A percentile compares a stretch with the other conserved stretches of the same genome.
Evolutionary conservation across 2,329 filamentous ascomycete species (phyloP).

Genomic region (Calonectria multiphialidica): DNA sequence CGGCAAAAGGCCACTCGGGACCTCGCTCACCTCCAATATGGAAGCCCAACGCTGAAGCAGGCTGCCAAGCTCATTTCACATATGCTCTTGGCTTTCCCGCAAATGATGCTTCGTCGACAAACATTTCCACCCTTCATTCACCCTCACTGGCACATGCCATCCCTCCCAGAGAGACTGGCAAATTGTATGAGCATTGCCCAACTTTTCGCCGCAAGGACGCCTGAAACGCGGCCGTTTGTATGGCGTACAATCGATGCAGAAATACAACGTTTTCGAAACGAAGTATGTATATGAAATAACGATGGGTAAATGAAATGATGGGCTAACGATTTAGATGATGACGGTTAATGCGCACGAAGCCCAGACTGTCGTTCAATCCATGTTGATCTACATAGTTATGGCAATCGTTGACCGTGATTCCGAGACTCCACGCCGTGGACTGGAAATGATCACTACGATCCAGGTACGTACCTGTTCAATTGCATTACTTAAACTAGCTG

Average conservation of each 20-base stretch:
- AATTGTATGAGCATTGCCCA: conserved; percentile 44
- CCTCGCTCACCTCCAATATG: conserved; percentile 29
- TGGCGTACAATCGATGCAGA: conserved; percentile 44
- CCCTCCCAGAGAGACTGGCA: conserved; percentile 35
- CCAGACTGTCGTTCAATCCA: conserved; percentile 37
- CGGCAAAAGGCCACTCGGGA: conserved; percentile 5
- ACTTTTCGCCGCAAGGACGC: conserved; percentile 36
- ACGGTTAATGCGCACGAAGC: conserved; percentile 17
- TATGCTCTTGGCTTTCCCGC: conserved; percentile 43
- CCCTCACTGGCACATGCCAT: conserved; percentile 36
- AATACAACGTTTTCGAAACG: conserved; percentile 31
- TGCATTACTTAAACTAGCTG: rapidly evolving
- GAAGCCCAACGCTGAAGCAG: conserved; percentile 18
- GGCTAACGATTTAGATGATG: conserved; percentile 19
- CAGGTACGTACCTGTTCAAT: conserved; percentile 19
- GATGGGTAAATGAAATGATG: neutral
- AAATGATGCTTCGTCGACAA: conserved; percentile 47
- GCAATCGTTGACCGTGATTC: conserved; percentile 36
- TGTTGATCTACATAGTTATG: conserved; percentile 48
- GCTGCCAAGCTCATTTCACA: conserved; percentile 40
- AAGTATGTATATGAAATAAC: conserved; percentile 18
- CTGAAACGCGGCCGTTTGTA: conserved; percentile 39
- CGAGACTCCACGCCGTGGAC: conserved; percentile 11
- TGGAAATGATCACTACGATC: conserved; percentile 31
- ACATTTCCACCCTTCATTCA: conserved; percentile 49